Evolutionary conservation across 139 green algal species (phyloP).

Genomic region (Closterium sp.): DNA sequence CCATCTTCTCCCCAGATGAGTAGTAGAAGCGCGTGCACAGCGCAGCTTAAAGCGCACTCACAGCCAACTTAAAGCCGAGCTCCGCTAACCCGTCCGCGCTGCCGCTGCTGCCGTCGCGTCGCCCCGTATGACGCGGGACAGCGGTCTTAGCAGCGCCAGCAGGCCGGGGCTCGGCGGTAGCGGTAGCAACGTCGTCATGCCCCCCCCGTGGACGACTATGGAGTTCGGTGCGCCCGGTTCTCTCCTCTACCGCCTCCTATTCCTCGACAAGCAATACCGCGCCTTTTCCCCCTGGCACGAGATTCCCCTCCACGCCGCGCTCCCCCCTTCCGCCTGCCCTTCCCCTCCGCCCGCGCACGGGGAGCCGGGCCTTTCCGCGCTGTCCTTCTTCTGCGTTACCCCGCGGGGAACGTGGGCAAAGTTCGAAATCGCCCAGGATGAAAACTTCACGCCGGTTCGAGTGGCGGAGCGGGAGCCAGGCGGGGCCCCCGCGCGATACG

Average conservation of each 20-base stretch:
- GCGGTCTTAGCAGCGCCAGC: not conserved
- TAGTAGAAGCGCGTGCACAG: not conserved
- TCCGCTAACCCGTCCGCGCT: not conserved
- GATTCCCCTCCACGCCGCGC: constrained; percentile 4
- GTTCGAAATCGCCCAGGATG: constrained; percentile 9
- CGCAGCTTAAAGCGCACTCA: not conserved
- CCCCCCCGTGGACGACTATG: constrained; percentile 6
- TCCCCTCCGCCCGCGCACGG: not conserved
- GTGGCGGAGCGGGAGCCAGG: not conserved
- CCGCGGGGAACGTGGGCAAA: constrained; percentile 6
- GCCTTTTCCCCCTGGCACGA: constrained; percentile 25
- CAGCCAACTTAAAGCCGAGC: not conserved
- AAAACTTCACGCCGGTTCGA: constrained; percentile 20
- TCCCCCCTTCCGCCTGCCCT: not conserved
- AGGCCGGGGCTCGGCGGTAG: not conserved
- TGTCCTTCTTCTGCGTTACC: constrained; percentile 22
- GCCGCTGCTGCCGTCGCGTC: not conserved
- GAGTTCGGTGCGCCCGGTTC: constrained; percentile 20
- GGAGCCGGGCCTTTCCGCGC: not conserved
- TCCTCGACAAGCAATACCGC: constrained; percentile 6
- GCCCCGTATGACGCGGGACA: not conserved
- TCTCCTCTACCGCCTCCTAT: constrained; percentile 21
- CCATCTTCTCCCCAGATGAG: not conserved
- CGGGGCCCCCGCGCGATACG: constrained; percentile 9
- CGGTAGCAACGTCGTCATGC: not conserved